Evolutionary conservation across 2,329 filamentous ascomycete genomes (phyloP).

Genomic region (Ascochyta pisi): DNA sequence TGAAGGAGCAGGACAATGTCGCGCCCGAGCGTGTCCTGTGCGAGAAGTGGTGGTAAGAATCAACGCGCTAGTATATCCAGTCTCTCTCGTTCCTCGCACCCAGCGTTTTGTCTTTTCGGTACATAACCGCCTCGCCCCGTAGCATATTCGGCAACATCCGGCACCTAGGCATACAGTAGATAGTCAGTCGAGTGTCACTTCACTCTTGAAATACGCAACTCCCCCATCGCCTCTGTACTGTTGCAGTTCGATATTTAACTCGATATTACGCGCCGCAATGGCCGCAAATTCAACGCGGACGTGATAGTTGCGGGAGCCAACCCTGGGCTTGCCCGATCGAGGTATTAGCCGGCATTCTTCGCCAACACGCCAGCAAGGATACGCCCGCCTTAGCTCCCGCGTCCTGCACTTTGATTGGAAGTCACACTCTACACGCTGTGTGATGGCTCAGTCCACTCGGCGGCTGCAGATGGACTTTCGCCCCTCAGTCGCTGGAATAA

Average conservation of each 20-base stretch:
- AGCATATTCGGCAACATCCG: conserved; percentile 9
- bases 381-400: conserved; percentile 5
- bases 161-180: conserved; percentile 11
- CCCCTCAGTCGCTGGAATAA: conserved; percentile 25
- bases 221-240: conserved; percentile 13
- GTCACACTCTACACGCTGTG: conserved; percentile 31
- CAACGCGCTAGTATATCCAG: conserved; percentile 4
- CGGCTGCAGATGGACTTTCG: conserved; percentile 36
- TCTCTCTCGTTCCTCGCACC: conserved; percentile 5
- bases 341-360: conserved; percentile 3
- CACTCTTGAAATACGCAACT: conserved; percentile 19
- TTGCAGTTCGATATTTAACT: conserved; percentile 29
- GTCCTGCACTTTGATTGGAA: conserved; percentile 31
- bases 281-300: conserved; percentile 23
- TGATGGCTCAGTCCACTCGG: conserved; percentile 45
- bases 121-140: conserved; percentile 1
- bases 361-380: conserved; percentile 12
- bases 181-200: conserved; percentile 20
- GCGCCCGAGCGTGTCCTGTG: conserved; percentile 51
- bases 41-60: conserved; percentile 60
- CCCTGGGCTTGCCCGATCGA: conserved; percentile 8
- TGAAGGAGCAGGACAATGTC: conserved; percentile 50
- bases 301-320: conserved; percentile 18
- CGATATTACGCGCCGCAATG: conserved; percentile 37
- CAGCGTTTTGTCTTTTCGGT: conserved; percentile 12